These are phyloP conservation scores for Gymnopilus dilepis DNA, from an alignment of 768 basidiomycete species.

Conservation along the genomic window DNA sequence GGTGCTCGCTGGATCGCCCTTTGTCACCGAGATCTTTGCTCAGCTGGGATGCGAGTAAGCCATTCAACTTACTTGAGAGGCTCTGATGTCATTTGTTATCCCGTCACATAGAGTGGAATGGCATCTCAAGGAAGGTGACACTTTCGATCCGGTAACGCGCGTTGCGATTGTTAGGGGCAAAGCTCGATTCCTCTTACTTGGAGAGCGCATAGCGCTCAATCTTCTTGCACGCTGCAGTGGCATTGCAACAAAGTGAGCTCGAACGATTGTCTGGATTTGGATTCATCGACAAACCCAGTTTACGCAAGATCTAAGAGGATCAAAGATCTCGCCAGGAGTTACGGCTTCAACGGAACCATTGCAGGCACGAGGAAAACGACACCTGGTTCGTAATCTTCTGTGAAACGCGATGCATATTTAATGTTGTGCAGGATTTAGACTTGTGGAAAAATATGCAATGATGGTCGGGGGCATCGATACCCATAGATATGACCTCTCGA, in stretches of 20 bases:
- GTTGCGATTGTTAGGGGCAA: conserved; percentile 92
- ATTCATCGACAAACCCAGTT: background rate
- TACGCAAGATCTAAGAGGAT: conserved; percentile 75
- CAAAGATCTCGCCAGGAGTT: conserved; percentile 75
- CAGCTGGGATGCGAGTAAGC: conserved; percentile 91
- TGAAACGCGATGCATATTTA: conserved; percentile 8
- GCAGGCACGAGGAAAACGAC: conserved; percentile 98
- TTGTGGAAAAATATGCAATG: conserved; percentile 99
- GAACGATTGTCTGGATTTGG: background rate
- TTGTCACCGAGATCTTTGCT: conserved; percentile 91
- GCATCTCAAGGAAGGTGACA: conserved; percentile 86
- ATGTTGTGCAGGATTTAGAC: conserved; percentile 71
- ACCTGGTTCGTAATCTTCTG: conserved; percentile 54
- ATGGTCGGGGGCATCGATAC: conserved; percentile 95
- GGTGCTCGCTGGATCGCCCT: conserved; percentile 93
- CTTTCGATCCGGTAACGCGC: conserved; percentile 79
- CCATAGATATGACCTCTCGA: conserved; percentile 95
- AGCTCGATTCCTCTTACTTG: conserved; percentile 85
- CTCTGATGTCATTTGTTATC: conserved; percentile 18
- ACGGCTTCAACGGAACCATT: conserved; percentile 86
- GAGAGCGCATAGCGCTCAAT: conserved; percentile 93
- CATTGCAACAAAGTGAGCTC: conserved; percentile 87
- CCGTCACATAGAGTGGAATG: conserved; percentile 78
- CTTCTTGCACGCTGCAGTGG: conserved; percentile 94
- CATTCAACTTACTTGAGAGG: background rate